Percentiles rank a stretch among this genome's conserved stretches.
These are phyloP conservation scores for Pseudogymnoascus sp. DNA, from an alignment of 2,329 filamentous ascomycete genomes.

Conservation along the genomic window DNA sequence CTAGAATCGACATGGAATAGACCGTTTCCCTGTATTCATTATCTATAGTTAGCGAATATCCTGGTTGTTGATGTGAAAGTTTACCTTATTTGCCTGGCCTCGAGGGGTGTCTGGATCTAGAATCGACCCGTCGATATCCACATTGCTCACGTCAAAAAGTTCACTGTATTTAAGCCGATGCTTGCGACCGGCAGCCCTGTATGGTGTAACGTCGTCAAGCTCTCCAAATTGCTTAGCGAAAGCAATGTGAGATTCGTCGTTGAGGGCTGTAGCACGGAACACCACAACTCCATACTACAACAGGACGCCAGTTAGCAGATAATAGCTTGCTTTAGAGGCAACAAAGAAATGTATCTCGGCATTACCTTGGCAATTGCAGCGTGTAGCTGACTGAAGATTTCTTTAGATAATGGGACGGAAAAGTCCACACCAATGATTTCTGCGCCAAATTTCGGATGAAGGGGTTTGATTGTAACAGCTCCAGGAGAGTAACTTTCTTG, in stretches of 20 bases:
- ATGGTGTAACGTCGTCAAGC: conserved; percentile 46
- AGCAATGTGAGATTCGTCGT: conserved; percentile 42
- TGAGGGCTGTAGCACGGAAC: conserved; percentile 42
- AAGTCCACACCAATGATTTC: conserved; percentile 32
- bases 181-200: conserved; percentile 37
- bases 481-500: not conserved
- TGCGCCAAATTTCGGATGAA: conserved; percentile 31
- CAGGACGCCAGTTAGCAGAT: conserved; percentile 12
- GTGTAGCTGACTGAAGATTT: conserved; percentile 27
- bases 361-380: conserved; percentile 28
- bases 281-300: conserved; percentile 44
- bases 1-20: conserved; percentile 48
- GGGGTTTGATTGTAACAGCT: conserved; percentile 19
- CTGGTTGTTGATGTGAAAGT: not conserved
- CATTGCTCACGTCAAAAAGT: conserved; percentile 51
- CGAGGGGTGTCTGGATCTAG: conserved; percentile 14
- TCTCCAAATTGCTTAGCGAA: conserved; percentile 45
- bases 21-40: conserved; percentile 33
- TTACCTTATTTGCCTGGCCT: conserved; percentile 17
- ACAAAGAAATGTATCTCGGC: not conserved
- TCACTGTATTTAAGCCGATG: conserved; percentile 40
- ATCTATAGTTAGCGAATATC: not conserved
- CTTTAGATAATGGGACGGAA: conserved; percentile 23
- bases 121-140: conserved; percentile 37
- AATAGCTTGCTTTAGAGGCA: conserved; percentile 10